Base-by-base conservation (phyloP, 805 yeast species). In the Cyberlindnera xylosilytica region DNA sequence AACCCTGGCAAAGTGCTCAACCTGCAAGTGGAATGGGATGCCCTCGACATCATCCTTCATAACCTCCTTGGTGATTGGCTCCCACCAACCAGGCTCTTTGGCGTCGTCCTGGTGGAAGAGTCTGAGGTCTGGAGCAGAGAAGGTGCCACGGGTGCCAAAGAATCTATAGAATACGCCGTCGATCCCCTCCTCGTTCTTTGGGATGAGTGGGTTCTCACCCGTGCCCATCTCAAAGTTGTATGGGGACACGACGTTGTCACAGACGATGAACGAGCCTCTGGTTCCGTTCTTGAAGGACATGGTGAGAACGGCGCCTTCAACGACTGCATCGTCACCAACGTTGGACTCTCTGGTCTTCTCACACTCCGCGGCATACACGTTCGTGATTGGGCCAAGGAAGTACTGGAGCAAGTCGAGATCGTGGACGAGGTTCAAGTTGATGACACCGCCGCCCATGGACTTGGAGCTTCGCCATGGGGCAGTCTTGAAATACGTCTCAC, bases 151-250 rank as follows among this genome's bases (percentile, higher is more conserved):
- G 8, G 54, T 41, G n/a, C 54, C 54, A 31, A 50, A 50, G 45
- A 50, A 43, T 23, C 52, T 36, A 20, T 50, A 50, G 24, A 50
- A 50, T 18, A 45, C 46, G 26, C 54, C 54, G 27, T 50, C 54
- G 7, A 43, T 39, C 3, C 49, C 41, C 11, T 45, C 39, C 6
- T 27, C 15, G 39, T 26, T 35, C 29, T 50, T 24, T 33, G 48
- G 47, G 26, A 50, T 47, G 42, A 50, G 29, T 11, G 54, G 54
- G 42, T 50, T 50, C 37, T 50, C 54, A 30, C 54, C 54, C 2
- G 54, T 50, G 6, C 54, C 54, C 52, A 50, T 50, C 36, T 50
- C 54, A 34, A 50, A 50, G 40, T 50, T 50, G 33, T 39, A 36
- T 5, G 54, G 52, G 16, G 54, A 50, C 5, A 50, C 44, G 9